Evolutionary conservation across 805 yeast species (phyloP).

Genomic region (Kodamaea neixiangensis): DNA sequence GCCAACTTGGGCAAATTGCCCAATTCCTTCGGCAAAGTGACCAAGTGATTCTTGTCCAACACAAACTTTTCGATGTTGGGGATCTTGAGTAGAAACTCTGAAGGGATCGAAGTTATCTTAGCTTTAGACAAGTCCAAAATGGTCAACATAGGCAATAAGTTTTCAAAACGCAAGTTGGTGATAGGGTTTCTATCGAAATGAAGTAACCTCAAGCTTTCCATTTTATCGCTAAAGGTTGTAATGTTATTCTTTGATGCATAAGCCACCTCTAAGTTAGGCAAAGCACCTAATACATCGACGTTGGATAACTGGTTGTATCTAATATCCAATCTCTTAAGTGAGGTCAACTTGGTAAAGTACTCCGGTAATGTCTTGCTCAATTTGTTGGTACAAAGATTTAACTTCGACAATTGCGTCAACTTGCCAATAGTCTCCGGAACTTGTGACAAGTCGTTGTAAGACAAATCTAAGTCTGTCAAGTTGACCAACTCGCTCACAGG

Average conservation of each 20-base stretch:
- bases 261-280: slow-evolving; percentile 68
- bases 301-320: slow-evolving; percentile 65
- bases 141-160: slow-evolving; percentile 60
- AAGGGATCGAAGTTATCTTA: slow-evolving; percentile 72
- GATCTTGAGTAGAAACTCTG: slow-evolving; percentile 59
- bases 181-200: slow-evolving; percentile 84
- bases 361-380: slow-evolving; percentile 54
- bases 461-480: slow-evolving; percentile 70
- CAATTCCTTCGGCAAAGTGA: slow-evolving; percentile 70
- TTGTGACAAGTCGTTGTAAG: slow-evolving; percentile 68
- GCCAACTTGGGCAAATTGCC: slow-evolving; percentile 58
- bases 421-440: slow-evolving; percentile 65
- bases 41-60: slow-evolving; percentile 80
- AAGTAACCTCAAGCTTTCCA: slow-evolving; percentile 64
- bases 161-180: slow-evolving; percentile 60
- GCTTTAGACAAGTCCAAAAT: slow-evolving; percentile 80
- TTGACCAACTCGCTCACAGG: slow-evolving; percentile 60
- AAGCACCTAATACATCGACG: slow-evolving; percentile 54
- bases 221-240: slow-evolving; percentile 63
- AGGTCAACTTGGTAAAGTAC: slow-evolving; percentile 52
- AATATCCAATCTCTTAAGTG: slow-evolving; percentile 72
- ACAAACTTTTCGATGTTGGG: slow-evolving; percentile 71
- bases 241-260: slow-evolving; percentile 76
- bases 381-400: slow-evolving; percentile 75
- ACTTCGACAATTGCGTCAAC: slow-evolving; percentile 60